These are phyloP conservation scores for Calonectria henricotiae DNA, from an alignment of 2,329 filamentous ascomycete species.

Conservation along the genomic window DNA sequence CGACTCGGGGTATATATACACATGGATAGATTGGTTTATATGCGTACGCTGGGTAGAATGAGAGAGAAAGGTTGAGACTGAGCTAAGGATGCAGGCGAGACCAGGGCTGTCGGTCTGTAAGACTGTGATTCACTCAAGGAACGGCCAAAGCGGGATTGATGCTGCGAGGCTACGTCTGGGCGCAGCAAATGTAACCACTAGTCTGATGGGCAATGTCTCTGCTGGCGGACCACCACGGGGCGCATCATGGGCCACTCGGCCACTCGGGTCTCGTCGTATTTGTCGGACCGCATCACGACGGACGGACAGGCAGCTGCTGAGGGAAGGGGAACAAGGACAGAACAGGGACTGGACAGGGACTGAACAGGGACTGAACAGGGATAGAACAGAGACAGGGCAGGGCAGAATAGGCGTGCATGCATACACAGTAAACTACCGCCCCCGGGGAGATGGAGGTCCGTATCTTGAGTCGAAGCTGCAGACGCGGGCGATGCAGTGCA, in stretches of 20 bases:
- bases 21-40: neutral
- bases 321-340: no score
- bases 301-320: neutral
- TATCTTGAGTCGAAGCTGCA: no score
- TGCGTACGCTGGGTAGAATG: no score
- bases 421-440: no score
- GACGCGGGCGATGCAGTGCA: no score
- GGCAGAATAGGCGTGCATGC: no score
- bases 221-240: neutral
- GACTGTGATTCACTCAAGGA: conserved; percentile 5
- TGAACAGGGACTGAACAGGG: no score
- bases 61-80: neutral
- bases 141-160: conserved; percentile 23
- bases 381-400: no score
- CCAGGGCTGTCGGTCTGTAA: neutral
- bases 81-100: neutral
- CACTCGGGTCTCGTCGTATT: conserved; percentile 29
- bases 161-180: conserved; percentile 13
- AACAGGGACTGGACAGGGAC: no score
- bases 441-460: no score
- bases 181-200: neutral
- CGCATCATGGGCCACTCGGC: neutral
- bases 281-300: conserved; percentile 23
- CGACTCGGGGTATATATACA: conserved; percentile 1
- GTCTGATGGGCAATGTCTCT: neutral